Conservation (phyloP, 2,329 filamentous ascomycete species). For the Colletotrichum horii region DNA sequence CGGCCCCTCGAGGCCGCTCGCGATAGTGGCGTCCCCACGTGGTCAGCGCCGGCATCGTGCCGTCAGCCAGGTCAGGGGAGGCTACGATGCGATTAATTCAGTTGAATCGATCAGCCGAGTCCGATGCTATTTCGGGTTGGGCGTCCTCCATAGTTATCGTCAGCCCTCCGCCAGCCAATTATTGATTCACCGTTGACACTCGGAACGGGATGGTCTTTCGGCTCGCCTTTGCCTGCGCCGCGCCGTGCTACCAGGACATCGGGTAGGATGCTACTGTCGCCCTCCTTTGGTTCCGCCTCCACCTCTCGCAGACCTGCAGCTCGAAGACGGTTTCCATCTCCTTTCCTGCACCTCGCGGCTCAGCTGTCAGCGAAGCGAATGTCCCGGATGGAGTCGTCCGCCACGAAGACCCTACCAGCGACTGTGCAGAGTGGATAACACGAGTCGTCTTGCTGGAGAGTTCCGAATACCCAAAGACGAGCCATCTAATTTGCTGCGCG, state of each 20-base stretch:
- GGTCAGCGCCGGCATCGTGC: not conserved
- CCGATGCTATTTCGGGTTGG: not conserved
- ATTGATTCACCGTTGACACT: not conserved
- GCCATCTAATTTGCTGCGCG: not conserved
- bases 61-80: not conserved
- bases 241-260: not conserved
- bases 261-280: not conserved
- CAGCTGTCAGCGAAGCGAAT: not conserved
- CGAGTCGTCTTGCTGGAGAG: not conserved
- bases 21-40: conserved; percentile 3
- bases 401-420: not conserved
- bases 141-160: not conserved
- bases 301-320: not conserved
- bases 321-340: not conserved
- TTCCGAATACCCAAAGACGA: not conserved
- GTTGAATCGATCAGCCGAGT: not conserved
- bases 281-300: not conserved
- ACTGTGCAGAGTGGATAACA: not conserved
- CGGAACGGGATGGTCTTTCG: not conserved
- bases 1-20: not conserved
- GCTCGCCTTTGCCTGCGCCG: not conserved
- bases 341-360: not conserved
- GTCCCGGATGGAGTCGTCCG: not conserved
- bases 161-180: not conserved
- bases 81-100: not conserved